These are phyloP conservation scores for Phylloporus sp. DNA, from an alignment of 768 basidiomycete species.

Conservation along the genomic window DNA sequence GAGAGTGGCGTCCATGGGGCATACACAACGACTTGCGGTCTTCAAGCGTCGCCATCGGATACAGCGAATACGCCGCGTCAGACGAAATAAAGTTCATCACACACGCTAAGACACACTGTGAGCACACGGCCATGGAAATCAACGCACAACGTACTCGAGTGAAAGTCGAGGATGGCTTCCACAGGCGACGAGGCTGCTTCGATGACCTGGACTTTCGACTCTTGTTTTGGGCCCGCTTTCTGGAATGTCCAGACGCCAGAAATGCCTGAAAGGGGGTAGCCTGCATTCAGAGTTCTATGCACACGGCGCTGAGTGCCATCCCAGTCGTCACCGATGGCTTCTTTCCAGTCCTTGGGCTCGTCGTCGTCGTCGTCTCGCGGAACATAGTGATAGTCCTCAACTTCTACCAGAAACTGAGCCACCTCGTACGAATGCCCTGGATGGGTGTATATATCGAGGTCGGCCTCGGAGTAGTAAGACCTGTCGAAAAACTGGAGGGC, in stretches of 20 bases:
- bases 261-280: conserved; percentile 5
- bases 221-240: background rate
- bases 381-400: conserved; percentile 29
- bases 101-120: background rate
- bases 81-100: conserved; percentile 41
- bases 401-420: conserved; percentile 31
- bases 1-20: conserved; percentile 4
- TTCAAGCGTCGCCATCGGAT: conserved; percentile 39
- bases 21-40: conserved; percentile 24
- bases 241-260: conserved; percentile 23
- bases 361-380: conserved; percentile 20
- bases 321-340: conserved; percentile 8
- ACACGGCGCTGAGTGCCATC: conserved; percentile 15
- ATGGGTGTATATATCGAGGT: conserved; percentile 50
- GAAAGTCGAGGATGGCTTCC: conserved; percentile 41
- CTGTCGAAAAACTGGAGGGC: conserved; percentile 53
- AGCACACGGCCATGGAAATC: background rate
- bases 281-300: fast-evolving
- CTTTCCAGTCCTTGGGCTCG: conserved; percentile 8
- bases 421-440: conserved; percentile 31
- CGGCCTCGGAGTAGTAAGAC: conserved; percentile 40
- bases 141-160: conserved; percentile 38
- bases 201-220: conserved; percentile 41
- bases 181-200: conserved; percentile 16
- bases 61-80: conserved; percentile 38